These are phyloP conservation scores for Arthrobotrys entomopaga DNA, from an alignment of 2,329 filamentous ascomycete species.

Conservation along the genomic window DNA sequence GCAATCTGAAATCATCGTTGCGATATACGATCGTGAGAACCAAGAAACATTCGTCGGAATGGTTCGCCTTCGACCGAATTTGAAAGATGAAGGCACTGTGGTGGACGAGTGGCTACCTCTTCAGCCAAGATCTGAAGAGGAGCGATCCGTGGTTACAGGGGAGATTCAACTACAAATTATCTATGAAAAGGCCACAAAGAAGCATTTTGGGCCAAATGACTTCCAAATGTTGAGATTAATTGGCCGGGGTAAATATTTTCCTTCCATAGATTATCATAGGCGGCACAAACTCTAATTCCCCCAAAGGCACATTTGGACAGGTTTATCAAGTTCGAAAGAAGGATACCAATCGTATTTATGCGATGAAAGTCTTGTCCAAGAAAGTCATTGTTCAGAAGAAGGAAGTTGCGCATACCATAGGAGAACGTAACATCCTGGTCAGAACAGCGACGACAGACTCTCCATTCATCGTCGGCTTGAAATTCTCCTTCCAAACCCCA, in stretches of 20 bases:
- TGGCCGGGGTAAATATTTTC: conserved; percentile 72
- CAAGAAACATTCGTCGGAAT: conserved; percentile 93
- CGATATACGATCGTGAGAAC: conserved; percentile 86
- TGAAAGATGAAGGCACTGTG: conserved; percentile 73
- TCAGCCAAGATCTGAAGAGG: conserved; percentile 78
- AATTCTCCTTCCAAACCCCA: conserved; percentile 98
- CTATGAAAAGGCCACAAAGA: conserved; percentile 88
- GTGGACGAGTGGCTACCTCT: conserved; percentile 88
- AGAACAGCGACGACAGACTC: conserved; percentile 95
- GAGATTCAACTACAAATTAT: conserved; percentile 88
- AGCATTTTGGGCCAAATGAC: conserved; percentile 91
- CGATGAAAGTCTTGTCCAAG: conserved; percentile 99
- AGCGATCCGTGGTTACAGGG: conserved; percentile 79
- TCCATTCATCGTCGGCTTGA: conserved; percentile 95
- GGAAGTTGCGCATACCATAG: conserved; percentile 95
- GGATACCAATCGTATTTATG: conserved; percentile 94
- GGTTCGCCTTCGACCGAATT: conserved; percentile 79
- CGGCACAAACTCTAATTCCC: conserved; percentile 8
- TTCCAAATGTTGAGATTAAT: conserved; percentile 97
- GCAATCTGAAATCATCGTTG: conserved; percentile 89
- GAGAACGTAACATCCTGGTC: conserved; percentile 95
- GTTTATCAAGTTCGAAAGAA: conserved; percentile 98
- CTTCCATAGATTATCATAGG: background rate
- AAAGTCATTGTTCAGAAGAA: conserved; percentile 99
- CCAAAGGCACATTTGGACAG: conserved; percentile 84